Base-by-base conservation (phyloP, 768 basidiomycete species). In the Agrocybe praecox region DNA sequence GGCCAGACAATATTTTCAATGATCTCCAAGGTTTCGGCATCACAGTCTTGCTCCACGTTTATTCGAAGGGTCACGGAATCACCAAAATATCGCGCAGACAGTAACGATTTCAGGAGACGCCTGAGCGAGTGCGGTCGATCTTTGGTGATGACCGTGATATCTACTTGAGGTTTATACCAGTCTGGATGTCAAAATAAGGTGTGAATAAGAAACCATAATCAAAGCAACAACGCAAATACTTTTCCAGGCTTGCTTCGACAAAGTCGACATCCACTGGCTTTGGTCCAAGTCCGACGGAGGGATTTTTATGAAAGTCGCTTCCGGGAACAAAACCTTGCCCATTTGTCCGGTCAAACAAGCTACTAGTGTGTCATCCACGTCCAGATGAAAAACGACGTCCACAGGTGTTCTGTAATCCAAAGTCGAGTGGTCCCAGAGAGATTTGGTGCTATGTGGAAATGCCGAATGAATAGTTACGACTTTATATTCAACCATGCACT, bases 1-100 rank as follows among this genome's bases (percentile, higher is more conserved):
- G 65, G 65, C 93, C 92, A 94, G 5, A 69, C 49, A 26, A 85
- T 76, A 19, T 75, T 69, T 52, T 80, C 71, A 2, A 80, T 79
- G 8, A 88, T 66, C 12, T 67, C 66, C 54, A 85, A 71, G 0
- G 94, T 93, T 52, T 82, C 78, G 0, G 63, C 46, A 60, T 92
- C 89, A 17, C 88, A 79, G 5, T 87, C 84, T 65, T 90, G 88
- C 61, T 94, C 93, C 65, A 93, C 70, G 65, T 92, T 89, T 57
- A 95, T 74, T 3, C 87, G 79, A 17, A 94, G 62, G 56, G 79
- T 62, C n/a, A 90, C 68, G 15, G 65, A 67, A 69, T 94, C 90
- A 2, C 90, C 90, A 59, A 84, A 92, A 64, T 86, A 92, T 34
- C 78, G 72, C 6, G 83, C 83, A 4, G 60, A 67, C 11, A 75